Percentiles rank a stretch among this genome's conserved stretches.
Conservation (phyloP, 179 eudicot genomes). For the Pouteria campechiana region DNA sequence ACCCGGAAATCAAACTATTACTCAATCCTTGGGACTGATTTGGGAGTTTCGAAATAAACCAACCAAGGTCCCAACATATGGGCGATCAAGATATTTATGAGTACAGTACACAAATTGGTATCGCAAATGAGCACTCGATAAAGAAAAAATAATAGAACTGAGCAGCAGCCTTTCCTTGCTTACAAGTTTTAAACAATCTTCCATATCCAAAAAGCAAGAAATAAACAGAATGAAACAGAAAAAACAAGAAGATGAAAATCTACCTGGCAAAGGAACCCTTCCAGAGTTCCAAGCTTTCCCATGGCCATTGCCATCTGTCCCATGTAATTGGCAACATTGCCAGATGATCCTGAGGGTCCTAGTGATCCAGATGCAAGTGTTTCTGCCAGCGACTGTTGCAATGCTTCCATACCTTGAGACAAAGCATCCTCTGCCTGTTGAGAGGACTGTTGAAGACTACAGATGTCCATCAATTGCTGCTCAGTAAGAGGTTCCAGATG, state of each 20-base stretch:
- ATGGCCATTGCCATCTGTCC: conserved; percentile 99
- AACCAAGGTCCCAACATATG: no score
- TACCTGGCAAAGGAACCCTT: conserved; percentile 90
- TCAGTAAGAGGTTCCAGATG: conserved; percentile 93
- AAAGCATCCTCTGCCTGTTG: conserved; percentile 96
- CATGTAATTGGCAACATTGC: conserved; percentile 92
- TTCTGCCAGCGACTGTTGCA: conserved; percentile 85
- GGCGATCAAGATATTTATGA: no score
- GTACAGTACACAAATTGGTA: no score
- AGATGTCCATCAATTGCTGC: conserved; percentile 59
- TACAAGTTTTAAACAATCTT: not conserved
- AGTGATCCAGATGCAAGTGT: conserved; percentile 64
- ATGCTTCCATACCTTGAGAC: conserved; percentile 95
- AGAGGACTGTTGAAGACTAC: conserved; percentile 74
- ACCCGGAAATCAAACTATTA: no score
- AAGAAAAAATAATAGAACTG: no score
- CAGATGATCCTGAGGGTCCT: conserved; percentile 55
- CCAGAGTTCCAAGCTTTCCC: conserved; percentile 95
- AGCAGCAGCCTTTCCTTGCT: no score
- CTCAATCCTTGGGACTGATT: no score
- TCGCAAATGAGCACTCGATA: no score
- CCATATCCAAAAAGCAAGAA: not conserved
- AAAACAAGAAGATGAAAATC: not conserved
- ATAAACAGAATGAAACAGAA: not conserved
- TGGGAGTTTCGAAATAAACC: no score